Evolutionary conservation across 139 green algal genomes (phyloP), one percentile per base, ranked within the genome.

Genomic region (Diplosphaera chodatii): DNA sequence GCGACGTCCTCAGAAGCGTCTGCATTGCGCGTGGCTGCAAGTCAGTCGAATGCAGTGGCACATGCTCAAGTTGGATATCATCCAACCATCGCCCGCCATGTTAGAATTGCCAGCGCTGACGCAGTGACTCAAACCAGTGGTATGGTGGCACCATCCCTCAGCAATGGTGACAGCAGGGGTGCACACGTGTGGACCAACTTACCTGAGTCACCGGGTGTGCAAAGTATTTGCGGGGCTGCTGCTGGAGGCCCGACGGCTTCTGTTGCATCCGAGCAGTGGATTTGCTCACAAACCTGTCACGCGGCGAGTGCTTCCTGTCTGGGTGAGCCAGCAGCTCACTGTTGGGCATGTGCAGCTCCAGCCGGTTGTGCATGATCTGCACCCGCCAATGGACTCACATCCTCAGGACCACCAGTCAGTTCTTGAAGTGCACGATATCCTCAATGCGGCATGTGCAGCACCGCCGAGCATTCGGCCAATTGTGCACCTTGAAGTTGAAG

Each of bases 271-370:
- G 48, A 18, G 13, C 16, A 23, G 16, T 59, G 13, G 48, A 59
- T 25, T 25, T 59, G 13, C 10, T 25, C 13, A 25, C 16, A 59
- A 59, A 59, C 13, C 16, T 25, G 48, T 18, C 13, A 25, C 48
- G 48, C 10, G 48, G 48, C 48, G 48, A 59, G 48, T 59, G 13
- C 48, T 59, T 59, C 13, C 4, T 18, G 10, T 25, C 48, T 18
- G 13, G 4, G 16, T 74, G 69, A 3, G 30, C 27, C 40, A 76
- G 64, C 41, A 76, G 40, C 21, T 66, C 69, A 30, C 64, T 48
- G 40, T 76, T 27, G 25, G 71, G 71, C 71, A 76, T 70, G 40
- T 76, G 71, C 64, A 76, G 21, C 28, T 31, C 23, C 71, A 76
- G 40, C 8, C 71, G 40, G 8, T 62, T 31, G 0, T 37, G 37